phyloP scores from a whole-genome alignment of 208 protist genomes.

The Trypanosoma scelopori region DNA sequence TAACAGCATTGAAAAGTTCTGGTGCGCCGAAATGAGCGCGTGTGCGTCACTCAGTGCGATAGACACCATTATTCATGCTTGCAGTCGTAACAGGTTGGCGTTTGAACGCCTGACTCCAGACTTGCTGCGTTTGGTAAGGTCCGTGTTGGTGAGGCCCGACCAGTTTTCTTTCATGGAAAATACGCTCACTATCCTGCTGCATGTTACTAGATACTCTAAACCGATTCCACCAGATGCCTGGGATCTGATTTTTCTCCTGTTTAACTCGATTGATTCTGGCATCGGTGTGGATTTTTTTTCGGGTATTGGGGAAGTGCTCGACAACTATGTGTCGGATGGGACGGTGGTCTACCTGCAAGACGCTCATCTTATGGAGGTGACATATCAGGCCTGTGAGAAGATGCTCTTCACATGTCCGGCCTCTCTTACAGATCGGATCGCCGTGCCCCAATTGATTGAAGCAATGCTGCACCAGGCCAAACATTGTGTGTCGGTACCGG shows the following conservation, averaged over 20 bases:
- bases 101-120: conserved; percentile 59
- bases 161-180: conserved; percentile 86
- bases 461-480: conserved; percentile 88
- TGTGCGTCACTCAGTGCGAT: conserved; percentile 74
- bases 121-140: conserved; percentile 51
- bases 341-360: conserved; percentile 66
- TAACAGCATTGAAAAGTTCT: conserved; percentile 24
- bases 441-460: conserved; percentile 77
- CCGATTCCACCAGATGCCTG: conserved; percentile 63
- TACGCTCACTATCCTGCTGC: conserved; percentile 66
- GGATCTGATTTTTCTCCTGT: conserved; percentile 68
- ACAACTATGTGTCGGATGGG: conserved; percentile 77
- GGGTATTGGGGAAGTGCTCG: conserved; percentile 78
- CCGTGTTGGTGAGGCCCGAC: conserved; percentile 66
- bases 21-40: conserved; percentile 68
- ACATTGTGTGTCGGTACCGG: conserved; percentile 32
- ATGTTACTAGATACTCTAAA: conserved; percentile 69
- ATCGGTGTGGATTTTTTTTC: conserved; percentile 86
- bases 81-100: conserved; percentile 42
- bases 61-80: conserved; percentile 68
- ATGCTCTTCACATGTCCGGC: conserved; percentile 71
- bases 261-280: conserved; percentile 63
- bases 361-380: conserved; percentile 64
- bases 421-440: conserved; percentile 50
- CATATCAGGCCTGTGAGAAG: conserved; percentile 73